Conservation (phyloP, 352 stramenopile genomes). For the Thalassiosira allenii region DNA sequence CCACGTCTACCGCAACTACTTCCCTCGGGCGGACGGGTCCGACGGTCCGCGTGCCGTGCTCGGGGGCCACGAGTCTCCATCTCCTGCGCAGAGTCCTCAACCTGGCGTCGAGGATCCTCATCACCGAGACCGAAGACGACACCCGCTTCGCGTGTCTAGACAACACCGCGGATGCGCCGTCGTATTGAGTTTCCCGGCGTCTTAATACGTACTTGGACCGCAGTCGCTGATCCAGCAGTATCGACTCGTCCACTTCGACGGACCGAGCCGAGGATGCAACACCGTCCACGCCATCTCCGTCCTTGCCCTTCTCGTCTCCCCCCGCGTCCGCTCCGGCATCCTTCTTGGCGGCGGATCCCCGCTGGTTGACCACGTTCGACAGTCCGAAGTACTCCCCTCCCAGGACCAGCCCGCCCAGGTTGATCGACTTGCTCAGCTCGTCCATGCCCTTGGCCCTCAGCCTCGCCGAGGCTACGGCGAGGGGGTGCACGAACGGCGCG, state of each 20-base stretch:
- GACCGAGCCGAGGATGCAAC: background rate
- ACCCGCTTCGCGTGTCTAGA: conserved; percentile 65
- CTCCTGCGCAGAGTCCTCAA: conserved; percentile 64
- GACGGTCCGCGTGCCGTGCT: conserved; percentile 68
- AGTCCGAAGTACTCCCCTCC: conserved; percentile 80
- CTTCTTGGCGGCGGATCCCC: conserved; percentile 26
- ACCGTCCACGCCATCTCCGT: background rate
- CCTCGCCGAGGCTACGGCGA: conserved; percentile 74
- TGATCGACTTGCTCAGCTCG: conserved; percentile 84
- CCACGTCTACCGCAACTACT: conserved; percentile 80
- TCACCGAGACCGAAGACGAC: conserved; percentile 50
- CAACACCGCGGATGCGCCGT: conserved; percentile 59
- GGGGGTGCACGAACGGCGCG: conserved; percentile 65
- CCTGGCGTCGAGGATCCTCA: conserved; percentile 64
- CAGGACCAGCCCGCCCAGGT: conserved; percentile 71
- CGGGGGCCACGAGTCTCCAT: conserved; percentile 79
- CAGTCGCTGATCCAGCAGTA: conserved; percentile 39
- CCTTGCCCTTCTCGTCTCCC: conserved; percentile 11
- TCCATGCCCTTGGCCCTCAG: conserved; percentile 74
- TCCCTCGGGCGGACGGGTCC: conserved; percentile 64
- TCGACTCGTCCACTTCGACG: conserved; percentile 23
- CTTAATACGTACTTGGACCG: conserved; percentile 71
- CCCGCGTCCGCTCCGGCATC: background rate
- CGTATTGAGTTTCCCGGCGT: conserved; percentile 70
- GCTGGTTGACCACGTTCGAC: conserved; percentile 77